Percentiles rank a stretch among this genome's conserved stretches.
Conservation (phyloP, 2,329 filamentous ascomycete species). For the Didymella exigua region DNA sequence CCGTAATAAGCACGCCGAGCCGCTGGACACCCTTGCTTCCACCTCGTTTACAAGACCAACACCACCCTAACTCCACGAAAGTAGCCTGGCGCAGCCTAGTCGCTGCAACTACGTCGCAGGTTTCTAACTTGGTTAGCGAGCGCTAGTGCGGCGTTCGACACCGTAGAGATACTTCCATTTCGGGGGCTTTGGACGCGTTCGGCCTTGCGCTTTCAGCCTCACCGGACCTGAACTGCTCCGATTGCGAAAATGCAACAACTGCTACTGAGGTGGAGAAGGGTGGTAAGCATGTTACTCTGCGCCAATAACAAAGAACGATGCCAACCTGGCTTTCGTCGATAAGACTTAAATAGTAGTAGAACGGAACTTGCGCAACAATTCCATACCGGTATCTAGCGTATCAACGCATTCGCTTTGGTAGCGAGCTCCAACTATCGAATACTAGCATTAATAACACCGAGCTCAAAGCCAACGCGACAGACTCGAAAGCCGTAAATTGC, state of each 20-base stretch:
- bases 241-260: neutral
- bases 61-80: neutral
- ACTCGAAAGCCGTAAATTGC: conserved; percentile 81
- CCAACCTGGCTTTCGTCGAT: conserved; percentile 4
- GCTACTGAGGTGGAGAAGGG: neutral
- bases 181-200: neutral
- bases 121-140: conserved; percentile 16
- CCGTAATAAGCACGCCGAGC: conserved; percentile 8
- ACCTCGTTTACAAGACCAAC: conserved; percentile 5
- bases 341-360: neutral
- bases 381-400: conserved; percentile 19
- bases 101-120: conserved; percentile 8
- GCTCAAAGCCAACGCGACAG: conserved; percentile 57
- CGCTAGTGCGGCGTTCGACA: conserved; percentile 19
- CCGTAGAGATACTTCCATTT: conserved; percentile 1
- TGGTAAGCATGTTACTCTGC: neutral
- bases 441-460: conserved; percentile 16
- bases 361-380: conserved; percentile 20
- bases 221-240: neutral
- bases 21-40: conserved; percentile 14
- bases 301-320: conserved; percentile 6
- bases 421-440: conserved; percentile 17
- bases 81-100: conserved; percentile 14
- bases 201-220: neutral
- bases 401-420: conserved; percentile 15